A percentile compares a stretch with the other conserved stretches of the same genome.
Evolutionary conservation across 2,329 filamentous ascomycete species (phyloP).

Genomic region (Fusarium neocosmosporiellum): DNA sequence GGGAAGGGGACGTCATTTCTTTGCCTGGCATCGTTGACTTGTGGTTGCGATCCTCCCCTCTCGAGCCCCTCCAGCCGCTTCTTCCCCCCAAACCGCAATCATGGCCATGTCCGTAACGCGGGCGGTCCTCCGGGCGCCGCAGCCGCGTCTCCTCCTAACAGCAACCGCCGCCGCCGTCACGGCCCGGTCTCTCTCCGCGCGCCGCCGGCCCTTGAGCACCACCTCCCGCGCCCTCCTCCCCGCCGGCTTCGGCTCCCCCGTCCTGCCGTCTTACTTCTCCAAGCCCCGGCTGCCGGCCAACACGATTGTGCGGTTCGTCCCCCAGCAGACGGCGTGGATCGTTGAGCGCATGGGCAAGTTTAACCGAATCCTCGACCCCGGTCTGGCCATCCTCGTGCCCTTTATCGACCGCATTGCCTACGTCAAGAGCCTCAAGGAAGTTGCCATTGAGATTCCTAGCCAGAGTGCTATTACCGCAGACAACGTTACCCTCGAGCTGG

Average conservation of each 20-base stretch:
- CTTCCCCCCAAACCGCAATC: slow-evolving; percentile 13
- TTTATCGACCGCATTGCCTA: slow-evolving; percentile 97
- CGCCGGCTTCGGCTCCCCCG: slow-evolving; percentile 46
- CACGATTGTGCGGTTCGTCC: slow-evolving; percentile 94
- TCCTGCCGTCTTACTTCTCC: slow-evolving; percentile 82
- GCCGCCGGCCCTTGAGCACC: slow-evolving; percentile 46
- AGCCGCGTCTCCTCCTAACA: slow-evolving; percentile 36
- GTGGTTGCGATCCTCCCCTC: slow-evolving; percentile 14
- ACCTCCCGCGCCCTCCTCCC: slow-evolving; percentile 48
- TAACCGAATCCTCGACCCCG: slow-evolving; percentile 90
- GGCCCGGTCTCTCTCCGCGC: slow-evolving; percentile 28
- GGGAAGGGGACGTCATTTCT: slow-evolving; percentile 37
- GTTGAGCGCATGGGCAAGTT: slow-evolving; percentile 99
- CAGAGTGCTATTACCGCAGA: slow-evolving; percentile 98
- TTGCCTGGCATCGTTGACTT: slow-evolving; percentile 25
- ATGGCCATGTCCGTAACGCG: slow-evolving; percentile 48
- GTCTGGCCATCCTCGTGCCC: slow-evolving; percentile 87
- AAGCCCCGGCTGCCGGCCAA: slow-evolving; percentile 83
- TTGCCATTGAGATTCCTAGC: slow-evolving; percentile 94
- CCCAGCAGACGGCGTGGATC: slow-evolving; percentile 99
- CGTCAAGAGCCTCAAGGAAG: slow-evolving; percentile 97
- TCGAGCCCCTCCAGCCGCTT: slow-evolving; percentile 12
- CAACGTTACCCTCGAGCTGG: slow-evolving; percentile 96
- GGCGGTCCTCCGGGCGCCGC: slow-evolving; percentile 44
- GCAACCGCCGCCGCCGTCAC: slow-evolving; percentile 25